Conservation (phyloP, 2,329 filamentous ascomycete genomes). For the Nemania sp. region DNA sequence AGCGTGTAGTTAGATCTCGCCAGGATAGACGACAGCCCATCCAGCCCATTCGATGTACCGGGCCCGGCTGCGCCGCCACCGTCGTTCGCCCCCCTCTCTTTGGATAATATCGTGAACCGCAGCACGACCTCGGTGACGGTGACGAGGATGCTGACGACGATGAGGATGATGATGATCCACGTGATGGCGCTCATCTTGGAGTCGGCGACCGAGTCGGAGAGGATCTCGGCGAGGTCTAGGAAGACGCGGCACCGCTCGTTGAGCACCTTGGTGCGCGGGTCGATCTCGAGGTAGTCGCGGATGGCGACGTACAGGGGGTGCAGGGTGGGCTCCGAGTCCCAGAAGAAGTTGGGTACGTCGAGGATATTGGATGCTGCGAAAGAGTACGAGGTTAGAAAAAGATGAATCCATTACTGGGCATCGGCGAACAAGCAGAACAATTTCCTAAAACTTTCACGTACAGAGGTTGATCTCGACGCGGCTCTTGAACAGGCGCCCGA, state of each 20-base stretch:
- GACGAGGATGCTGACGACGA: conserved; percentile 86
- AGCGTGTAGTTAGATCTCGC: conserved; percentile 38
- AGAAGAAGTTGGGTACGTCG: conserved; percentile 96
- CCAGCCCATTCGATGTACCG: conserved; percentile 15
- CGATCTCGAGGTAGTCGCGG: conserved; percentile 96
- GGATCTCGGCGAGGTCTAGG: conserved; percentile 91
- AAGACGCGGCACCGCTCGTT: conserved; percentile 98
- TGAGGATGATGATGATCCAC: conserved; percentile 97
- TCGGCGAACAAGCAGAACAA: conserved; percentile 9
- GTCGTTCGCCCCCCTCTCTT: conserved; percentile 45
- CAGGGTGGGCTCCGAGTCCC: conserved; percentile 94
- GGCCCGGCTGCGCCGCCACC: conserved; percentile 7
- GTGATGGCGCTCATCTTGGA: conserved; percentile 96
- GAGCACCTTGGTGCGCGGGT: conserved; percentile 91
- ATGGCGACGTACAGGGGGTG: conserved; percentile 94
- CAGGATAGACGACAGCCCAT: conserved; percentile 31
- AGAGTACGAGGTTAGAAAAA: conserved; percentile 19
- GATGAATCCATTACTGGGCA: conserved; percentile 16
- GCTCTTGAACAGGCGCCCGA: conserved; percentile 89
- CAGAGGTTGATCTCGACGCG: conserved; percentile 97
- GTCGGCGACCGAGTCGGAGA: conserved; percentile 89
- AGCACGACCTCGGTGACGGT: conserved; percentile 88
- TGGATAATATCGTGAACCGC: conserved; percentile 74
- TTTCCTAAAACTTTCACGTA: conserved; percentile 54
- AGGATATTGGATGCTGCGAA: conserved; percentile 87